Evolutionary conservation across 1,284 basidiomycete species (phyloP), one percentile per base, ranked within the genome.

Genomic region (Neolentinus lepideus): DNA sequence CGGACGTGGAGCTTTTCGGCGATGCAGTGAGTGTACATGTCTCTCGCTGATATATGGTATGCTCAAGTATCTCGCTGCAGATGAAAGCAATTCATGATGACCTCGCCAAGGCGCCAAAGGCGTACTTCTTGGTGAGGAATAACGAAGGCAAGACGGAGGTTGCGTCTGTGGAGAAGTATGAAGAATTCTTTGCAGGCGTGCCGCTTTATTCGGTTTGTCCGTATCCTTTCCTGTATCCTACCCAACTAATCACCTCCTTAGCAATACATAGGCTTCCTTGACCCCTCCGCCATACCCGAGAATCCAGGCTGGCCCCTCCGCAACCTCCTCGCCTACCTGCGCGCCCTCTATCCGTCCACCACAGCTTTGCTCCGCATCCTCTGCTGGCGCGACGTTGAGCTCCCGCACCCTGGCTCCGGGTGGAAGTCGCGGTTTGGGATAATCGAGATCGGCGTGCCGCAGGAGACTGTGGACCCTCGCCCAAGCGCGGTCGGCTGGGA

Each of bases 241-340:
- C 56, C 54, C 45, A 25, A 51, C 54, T 14, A 19, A 36, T 35
- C 33, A 21, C 22, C 31, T 43, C 6, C 27, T 19, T 66, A 92
- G 79, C 81, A 79, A 55, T 76, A 80, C 1, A 68, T 97, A 12
- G 84, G 77, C 2, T 96, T 98, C 70, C 69, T 92, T 51, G 96
- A 99, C 67, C 92, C 96, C 0, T 97, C 94, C 0, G 84, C 92
- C 0, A 75, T 83, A 35, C 74, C 84, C 0, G 69, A 80, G 1
- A 88, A 90, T 59, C 93, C 94, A 0, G 96, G 96, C 19, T 99
- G 97, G 96, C 92, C 93, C 0, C 76, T 98, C 4, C 88, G 96
- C 43, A 99, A 98, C 65, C 78, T 96, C 43, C 84, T 99, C 12
- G 83, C 89, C 26, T 94, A 88, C 70, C 81, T 98, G 16, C 76